A percentile compares a stretch with the other conserved stretches of the same genome.
Conservation (phyloP, 768 basidiomycete genomes). For the Serendipita sp. region DNA sequence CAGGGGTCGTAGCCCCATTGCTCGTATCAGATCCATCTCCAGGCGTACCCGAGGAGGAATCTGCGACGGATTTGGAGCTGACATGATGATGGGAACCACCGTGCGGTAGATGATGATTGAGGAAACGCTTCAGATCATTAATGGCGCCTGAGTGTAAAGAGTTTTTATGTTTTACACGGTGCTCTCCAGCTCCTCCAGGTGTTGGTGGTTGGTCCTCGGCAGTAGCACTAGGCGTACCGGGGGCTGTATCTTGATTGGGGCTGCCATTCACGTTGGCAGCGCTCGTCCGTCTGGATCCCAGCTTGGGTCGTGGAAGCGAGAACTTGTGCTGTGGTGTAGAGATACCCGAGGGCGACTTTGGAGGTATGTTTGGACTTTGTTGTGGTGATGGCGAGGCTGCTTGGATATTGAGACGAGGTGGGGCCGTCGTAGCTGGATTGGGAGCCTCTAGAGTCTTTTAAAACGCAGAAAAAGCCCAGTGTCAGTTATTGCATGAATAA, state of each 20-base stretch:
- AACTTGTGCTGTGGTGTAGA: conserved; percentile 1
- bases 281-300: neutral
- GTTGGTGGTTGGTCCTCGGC: neutral
- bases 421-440: neutral
- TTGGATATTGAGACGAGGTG: neutral
- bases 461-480: neutral
- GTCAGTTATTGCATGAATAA: neutral
- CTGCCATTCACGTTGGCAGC: neutral
- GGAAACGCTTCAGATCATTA: conserved; percentile 86
- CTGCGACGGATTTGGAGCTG: conserved; percentile 11
- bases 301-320: neutral
- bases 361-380: neutral
- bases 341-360: neutral
- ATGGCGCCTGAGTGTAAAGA: conserved; percentile 46
- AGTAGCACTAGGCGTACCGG: neutral
- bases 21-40: neutral
- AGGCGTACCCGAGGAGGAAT: neutral
- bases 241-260: neutral
- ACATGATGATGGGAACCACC: conserved; percentile 15
- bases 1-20: neutral
- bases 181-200: neutral
- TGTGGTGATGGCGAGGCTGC: neutral
- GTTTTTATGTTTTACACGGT: neutral
- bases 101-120: conserved; percentile 79
- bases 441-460: neutral